Conservation (phyloP, 176 grass and related monocot species). For the Poa annua region DNA sequence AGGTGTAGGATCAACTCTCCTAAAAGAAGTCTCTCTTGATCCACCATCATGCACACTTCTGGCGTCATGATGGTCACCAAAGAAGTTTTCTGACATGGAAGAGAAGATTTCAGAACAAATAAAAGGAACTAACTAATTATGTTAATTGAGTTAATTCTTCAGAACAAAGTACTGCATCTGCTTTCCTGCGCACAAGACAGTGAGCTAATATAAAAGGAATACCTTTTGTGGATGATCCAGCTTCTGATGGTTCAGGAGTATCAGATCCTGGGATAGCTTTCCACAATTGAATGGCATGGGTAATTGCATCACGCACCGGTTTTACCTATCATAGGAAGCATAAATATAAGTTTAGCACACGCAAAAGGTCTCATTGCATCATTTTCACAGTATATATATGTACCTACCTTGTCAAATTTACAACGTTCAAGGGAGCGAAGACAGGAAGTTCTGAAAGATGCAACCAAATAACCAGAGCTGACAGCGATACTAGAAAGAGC, state of each 20-base stretch:
- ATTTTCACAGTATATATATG: slow-evolving; percentile 2
- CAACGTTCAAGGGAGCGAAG: slow-evolving; percentile 84
- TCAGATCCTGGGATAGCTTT: slow-evolving; percentile 76
- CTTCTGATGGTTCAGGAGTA: slow-evolving; percentile 88
- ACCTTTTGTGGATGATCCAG: slow-evolving; percentile 93
- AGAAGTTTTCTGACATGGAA: slow-evolving; percentile 75
- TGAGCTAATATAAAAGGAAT: slow-evolving; percentile 11
- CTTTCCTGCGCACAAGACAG: neutral
- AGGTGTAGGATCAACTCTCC: slow-evolving; percentile 57
- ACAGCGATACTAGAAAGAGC: slow-evolving; percentile 81
- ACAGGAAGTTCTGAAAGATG: slow-evolving; percentile 67
- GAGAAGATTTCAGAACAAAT: slow-evolving; percentile 35
- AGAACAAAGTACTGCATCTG: slow-evolving; percentile 9
- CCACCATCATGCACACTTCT: slow-evolving; percentile 72
- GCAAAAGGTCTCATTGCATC: neutral
- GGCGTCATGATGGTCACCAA: slow-evolving; percentile 63
- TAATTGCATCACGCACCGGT: slow-evolving; percentile 88
- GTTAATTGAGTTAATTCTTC: slow-evolving; percentile 6
- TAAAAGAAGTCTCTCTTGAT: slow-evolving; percentile 75
- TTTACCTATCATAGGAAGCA: slow-evolving; percentile 67
- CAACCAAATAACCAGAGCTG: slow-evolving; percentile 67
- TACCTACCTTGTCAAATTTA: slow-evolving; percentile 92
- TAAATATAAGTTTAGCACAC: neutral
- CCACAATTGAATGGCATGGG: slow-evolving; percentile 86
- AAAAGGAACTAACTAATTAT: slow-evolving; percentile 39